Evolutionary conservation across 306 rosid species (phyloP).

Genomic region (Canavalia ensiformis): DNA sequence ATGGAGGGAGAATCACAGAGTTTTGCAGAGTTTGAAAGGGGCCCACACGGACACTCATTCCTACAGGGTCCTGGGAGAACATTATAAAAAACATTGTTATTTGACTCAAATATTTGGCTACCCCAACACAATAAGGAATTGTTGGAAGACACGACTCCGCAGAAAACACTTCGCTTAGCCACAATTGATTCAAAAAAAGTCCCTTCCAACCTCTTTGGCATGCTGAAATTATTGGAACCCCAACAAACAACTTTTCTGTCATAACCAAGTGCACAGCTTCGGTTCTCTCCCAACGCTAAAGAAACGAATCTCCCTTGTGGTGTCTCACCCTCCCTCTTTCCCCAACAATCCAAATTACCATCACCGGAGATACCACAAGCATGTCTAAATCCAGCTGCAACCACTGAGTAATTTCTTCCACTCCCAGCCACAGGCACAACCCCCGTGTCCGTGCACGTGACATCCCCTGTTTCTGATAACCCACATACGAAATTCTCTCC

Average conservation of each 20-base stretch:
- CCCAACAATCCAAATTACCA: slow-evolving; percentile 74
- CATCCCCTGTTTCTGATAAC: slow-evolving; percentile 39
- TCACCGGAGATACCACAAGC: slow-evolving; percentile 67
- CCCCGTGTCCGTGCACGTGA: slow-evolving; percentile 57
- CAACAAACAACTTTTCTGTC: slow-evolving; percentile 67
- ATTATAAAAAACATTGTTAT: slow-evolving; percentile 55
- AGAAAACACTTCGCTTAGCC: slow-evolving; percentile 71
- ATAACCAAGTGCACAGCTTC: slow-evolving; percentile 68
- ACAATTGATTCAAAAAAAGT: slow-evolving; percentile 60
- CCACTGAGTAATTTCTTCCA: slow-evolving; percentile 43
- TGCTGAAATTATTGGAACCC: slow-evolving; percentile 69
- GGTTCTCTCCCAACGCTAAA: slow-evolving; percentile 78
- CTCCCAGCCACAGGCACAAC: slow-evolving; percentile 43
- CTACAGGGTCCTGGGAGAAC: slow-evolving; percentile 86
- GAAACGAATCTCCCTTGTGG: slow-evolving; percentile 63
- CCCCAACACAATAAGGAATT: slow-evolving; percentile 87
- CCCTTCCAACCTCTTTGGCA: slow-evolving; percentile 57
- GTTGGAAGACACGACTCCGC: slow-evolving; percentile 58
- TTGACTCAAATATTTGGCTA: slow-evolving; percentile 41
- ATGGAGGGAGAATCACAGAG: slow-evolving; percentile 50
- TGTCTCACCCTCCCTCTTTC: slow-evolving; percentile 48
- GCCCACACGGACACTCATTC: slow-evolving; percentile 58
- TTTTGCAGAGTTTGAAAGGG: slow-evolving; percentile 10
- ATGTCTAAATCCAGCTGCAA: slow-evolving; percentile 68
- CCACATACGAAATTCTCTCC: slow-evolving; percentile 81